phyloP scores from a whole-genome alignment of 768 basidiomycete genomes.

The Xanthoconium purpureum region DNA sequence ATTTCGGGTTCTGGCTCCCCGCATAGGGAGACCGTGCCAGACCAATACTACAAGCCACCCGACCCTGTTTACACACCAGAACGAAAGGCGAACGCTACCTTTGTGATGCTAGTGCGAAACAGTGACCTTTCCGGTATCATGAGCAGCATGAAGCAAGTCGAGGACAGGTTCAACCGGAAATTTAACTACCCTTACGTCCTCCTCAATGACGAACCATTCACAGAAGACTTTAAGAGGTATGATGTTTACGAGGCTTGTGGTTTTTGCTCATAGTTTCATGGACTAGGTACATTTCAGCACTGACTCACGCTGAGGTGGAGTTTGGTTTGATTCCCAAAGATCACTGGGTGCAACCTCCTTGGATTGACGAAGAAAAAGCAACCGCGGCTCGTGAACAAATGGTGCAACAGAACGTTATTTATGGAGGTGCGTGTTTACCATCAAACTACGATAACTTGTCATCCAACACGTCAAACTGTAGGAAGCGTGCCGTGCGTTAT shows the following conservation, averaged over 20 bases:
- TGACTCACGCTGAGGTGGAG: slow-evolving; percentile 32
- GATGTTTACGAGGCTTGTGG: slow-evolving; percentile 9
- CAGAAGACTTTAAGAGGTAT: slow-evolving; percentile 68
- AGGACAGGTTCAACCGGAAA: slow-evolving; percentile 81
- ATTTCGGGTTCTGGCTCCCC: slow-evolving; percentile 36
- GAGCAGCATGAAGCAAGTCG: slow-evolving; percentile 68
- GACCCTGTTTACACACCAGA: slow-evolving; percentile 37
- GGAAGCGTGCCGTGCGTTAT: slow-evolving; percentile 68
- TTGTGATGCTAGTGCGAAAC: slow-evolving; percentile 78
- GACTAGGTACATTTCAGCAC: slow-evolving; percentile 31
- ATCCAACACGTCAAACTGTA: slow-evolving; percentile 23
- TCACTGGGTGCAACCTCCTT: slow-evolving; percentile 76
- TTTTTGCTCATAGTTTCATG: slow-evolving; percentile 5
- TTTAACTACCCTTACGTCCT: slow-evolving; percentile 86
- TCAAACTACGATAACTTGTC: slow-evolving; percentile 2
- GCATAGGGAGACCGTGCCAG: slow-evolving; percentile 57
- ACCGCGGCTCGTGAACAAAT: slow-evolving; percentile 55
- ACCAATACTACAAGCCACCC: slow-evolving; percentile 49
- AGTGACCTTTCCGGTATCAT: slow-evolving; percentile 57
- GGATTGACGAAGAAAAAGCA: slow-evolving; percentile 73
- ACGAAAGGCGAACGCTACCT: slow-evolving; percentile 78
- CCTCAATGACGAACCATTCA: slow-evolving; percentile 82
- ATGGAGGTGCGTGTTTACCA: slow-evolving; percentile 47
- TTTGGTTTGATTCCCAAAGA: slow-evolving; percentile 67
- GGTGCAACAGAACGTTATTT: slow-evolving; percentile 60